phyloP scores from a whole-genome alignment of 768 basidiomycete genomes.

The Pisolithus sp. region DNA sequence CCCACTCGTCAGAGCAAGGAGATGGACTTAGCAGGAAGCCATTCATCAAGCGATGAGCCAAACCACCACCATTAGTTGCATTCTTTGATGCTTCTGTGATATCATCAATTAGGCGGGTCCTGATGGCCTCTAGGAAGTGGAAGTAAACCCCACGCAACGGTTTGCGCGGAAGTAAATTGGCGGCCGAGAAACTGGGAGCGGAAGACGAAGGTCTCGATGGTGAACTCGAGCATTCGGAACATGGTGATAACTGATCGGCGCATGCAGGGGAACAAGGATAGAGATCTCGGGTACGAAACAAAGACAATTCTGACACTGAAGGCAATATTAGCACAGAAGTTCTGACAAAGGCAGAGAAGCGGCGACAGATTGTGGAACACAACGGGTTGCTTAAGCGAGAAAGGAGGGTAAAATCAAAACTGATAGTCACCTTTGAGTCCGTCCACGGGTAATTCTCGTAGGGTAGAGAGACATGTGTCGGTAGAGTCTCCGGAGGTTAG shows the following conservation, averaged over 20 bases:
- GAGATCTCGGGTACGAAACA: slow-evolving; percentile 43
- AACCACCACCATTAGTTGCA: slow-evolving; percentile 22
- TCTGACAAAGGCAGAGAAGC: slow-evolving; percentile 2
- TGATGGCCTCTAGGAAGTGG: slow-evolving; percentile 60
- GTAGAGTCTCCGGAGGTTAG: slow-evolving; percentile 33
- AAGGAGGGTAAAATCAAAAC: not conserved
- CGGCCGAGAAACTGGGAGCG: slow-evolving; percentile 24
- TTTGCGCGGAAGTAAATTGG: slow-evolving; percentile 40
- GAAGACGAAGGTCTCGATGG: slow-evolving; percentile 10
- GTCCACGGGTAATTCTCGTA: slow-evolving; percentile 40
- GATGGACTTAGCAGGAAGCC: slow-evolving; percentile 57
- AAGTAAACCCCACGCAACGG: slow-evolving; percentile 34
- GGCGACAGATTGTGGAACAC: not conserved
- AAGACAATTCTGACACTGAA: slow-evolving; percentile 37
- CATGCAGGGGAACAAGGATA: slow-evolving; percentile 51
- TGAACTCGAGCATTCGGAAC: slow-evolving; percentile 30
- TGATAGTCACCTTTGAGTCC: slow-evolving; percentile 44
- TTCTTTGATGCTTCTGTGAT: slow-evolving; percentile 39
- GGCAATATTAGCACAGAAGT: slow-evolving; percentile 6
- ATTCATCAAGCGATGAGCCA: slow-evolving; percentile 45
- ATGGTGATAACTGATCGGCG: slow-evolving; percentile 33
- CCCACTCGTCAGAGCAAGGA: slow-evolving; percentile 50
- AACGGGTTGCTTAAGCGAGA: not conserved
- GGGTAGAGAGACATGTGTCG: slow-evolving; percentile 24
- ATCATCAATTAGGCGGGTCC: slow-evolving; percentile 44